Conservation (phyloP, 208 protist species). For the Crithidia sp. region DNA sequence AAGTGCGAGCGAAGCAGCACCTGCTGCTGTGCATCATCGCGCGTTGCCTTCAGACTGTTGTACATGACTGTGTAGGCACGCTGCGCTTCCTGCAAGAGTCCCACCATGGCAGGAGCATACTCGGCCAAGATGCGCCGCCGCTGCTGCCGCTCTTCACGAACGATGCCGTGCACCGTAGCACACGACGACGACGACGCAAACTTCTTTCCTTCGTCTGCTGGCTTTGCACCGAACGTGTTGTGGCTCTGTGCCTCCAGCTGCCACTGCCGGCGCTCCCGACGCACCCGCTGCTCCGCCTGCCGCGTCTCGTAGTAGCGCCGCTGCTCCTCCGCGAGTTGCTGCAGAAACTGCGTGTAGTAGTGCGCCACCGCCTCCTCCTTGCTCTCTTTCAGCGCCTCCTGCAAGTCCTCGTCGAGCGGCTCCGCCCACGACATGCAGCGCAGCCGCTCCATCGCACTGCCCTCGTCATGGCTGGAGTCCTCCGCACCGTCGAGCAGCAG, state of each 20-base stretch:
- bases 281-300: constrained; percentile 36
- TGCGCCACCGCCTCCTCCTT: constrained; percentile 45
- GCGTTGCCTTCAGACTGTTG: constrained; percentile 1
- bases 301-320: constrained; percentile 32
- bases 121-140: constrained; percentile 18
- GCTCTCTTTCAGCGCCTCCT: constrained; percentile 45
- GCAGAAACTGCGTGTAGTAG: constrained; percentile 44
- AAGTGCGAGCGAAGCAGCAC: constrained; percentile 31
- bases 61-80: constrained; percentile 13
- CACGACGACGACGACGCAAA: not conserved
- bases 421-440: constrained; percentile 41
- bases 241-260: not conserved
- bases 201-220: not conserved
- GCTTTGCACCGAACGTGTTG: not conserved
- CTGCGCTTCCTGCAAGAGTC: constrained; percentile 21
- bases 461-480: constrained; percentile 1
- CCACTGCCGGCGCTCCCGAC: constrained; percentile 34
- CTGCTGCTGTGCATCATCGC: constrained; percentile 32
- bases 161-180: not conserved
- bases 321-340: constrained; percentile 46
- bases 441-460: constrained; percentile 16
- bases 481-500: constrained; percentile 51
- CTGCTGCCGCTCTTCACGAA: constrained; percentile 28
- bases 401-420: constrained; percentile 34
- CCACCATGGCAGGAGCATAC: constrained; percentile 15